Base-by-base conservation (phyloP, 2,329 filamentous ascomycete species). In the Penicillium hordei region DNA sequence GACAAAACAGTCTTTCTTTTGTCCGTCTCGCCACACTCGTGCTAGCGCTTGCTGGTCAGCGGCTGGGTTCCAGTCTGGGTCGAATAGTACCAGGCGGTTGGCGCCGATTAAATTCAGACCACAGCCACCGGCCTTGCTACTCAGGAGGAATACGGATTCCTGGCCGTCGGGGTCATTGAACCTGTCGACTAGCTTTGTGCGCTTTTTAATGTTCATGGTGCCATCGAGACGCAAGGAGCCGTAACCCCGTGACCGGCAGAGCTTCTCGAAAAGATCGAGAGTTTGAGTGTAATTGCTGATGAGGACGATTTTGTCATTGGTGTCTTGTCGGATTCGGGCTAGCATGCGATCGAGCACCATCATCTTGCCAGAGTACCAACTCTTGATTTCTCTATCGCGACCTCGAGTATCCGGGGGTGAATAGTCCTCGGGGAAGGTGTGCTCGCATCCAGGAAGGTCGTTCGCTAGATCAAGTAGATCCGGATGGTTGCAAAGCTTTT, bases 261-360 rank as follows among this genome's bases (percentile, higher is more conserved):
- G 83, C 60, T 87, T 88, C 66, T 96, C 93, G 70, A 99, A 97
- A 3, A 99, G 82, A 74, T 99, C 94, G 4, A 99, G 83, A 0
- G 94, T 99, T 67, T 94, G 90, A 0, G 94, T 99, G 76, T 97
- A 99, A 72, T 99, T 99, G 75, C 91, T 96, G 75, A 99, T 99
- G 57, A 99, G 85, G 13, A 99, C 94, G 68, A 99, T 99, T 76
- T 99, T 99, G 83, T 99, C 94, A 68, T 96, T 97, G 0, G 94
- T 97, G 69, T 97, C 93, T 68, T 93, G 88, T 17, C 91, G 90
- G 66, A 99, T 99, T 29, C 93, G 89, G 34, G 93, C 91, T 49
- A 99, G 85, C 95, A 99, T 99, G 57, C 93, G 88, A 71, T 97
- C 94, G n/a, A 99, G 85, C 3, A 99, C 94, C 68, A 91, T 87